Base-by-base conservation (phyloP, 2,329 filamentous ascomycete species). In the Fusarium verrucosum region DNA sequence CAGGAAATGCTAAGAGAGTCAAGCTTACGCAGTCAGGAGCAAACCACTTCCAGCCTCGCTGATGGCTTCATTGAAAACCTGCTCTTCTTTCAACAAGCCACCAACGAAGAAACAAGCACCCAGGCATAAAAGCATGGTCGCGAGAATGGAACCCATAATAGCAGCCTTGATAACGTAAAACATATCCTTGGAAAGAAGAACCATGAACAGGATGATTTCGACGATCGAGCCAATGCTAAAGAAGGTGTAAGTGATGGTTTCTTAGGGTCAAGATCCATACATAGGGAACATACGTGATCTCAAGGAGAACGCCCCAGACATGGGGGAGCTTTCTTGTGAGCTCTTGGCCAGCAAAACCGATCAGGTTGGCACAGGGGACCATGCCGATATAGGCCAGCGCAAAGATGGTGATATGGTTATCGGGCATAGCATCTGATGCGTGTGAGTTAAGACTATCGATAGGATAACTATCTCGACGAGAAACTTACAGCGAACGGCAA, bases 201-300 rank as follows among this genome's bases (percentile, higher is more conserved):
- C 85, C 81, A 94, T 89, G 77, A 96, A 95, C 26, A 96, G 79
- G 42, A 96, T 85, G 54, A 96, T 89, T 73, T 96, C 92, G 49
- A 95, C 91, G 10, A 93, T 78, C 1, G 90, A 91, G 4, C 90
- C 91, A 47, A 93, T 74, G 1, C 80, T 82, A 26, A 16, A 35
- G 14, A 28, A 22, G 4, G 35, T 38, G 44, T 72, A 22, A 70
- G 63, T 33, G 19, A 17, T 2, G 14, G 10, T 16, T n/a, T 11
- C 20, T 19, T 11, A 20, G 11, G 9, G 7, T 16, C 10, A 25
- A 22, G 14, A 13, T 16, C n/a, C 11, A 14, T n/a, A 22, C 11
- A 14, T n/a, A 22, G 7, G n/a, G 37, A 13, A 73, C 79, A 61
- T 72, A 82, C 68, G 85, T 87, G 2, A 84, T 87, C 71, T 89